These are phyloP conservation scores for Nannochloropsis salina DNA, from an alignment of 108 stramenopile genomes.

Conservation along the genomic window DNA sequence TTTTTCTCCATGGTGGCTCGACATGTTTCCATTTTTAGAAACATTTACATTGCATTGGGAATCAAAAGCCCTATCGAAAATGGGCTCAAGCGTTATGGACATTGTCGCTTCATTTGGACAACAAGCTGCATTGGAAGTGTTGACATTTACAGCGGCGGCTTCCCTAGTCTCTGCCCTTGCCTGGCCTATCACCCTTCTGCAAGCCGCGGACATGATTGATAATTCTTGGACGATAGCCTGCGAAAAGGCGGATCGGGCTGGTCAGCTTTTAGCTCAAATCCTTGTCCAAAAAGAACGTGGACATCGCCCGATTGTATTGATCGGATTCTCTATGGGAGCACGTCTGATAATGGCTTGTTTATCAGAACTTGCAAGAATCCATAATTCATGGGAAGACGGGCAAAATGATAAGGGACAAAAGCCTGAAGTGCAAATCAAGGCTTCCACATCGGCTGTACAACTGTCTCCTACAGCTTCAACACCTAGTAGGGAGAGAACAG, in stretches of 20 bases:
- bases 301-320: conserved; percentile 36
- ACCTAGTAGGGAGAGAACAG: not conserved
- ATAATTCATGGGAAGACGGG: conserved; percentile 40
- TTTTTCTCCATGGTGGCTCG: not conserved
- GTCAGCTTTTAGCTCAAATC: conserved; percentile 38
- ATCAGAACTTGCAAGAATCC: conserved; percentile 42
- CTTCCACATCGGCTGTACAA: not conserved
- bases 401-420: not conserved
- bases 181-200: conserved; percentile 37
- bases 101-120: not conserved
- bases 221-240: conserved; percentile 17
- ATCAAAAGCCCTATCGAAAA: not conserved
- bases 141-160: conserved; percentile 45
- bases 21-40: not conserved
- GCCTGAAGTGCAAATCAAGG: not conserved
- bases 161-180: conserved; percentile 31
- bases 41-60: not conserved
- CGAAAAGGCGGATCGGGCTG: conserved; percentile 44
- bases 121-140: conserved; percentile 24
- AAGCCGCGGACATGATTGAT: not conserved
- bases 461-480: not conserved
- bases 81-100: not conserved
- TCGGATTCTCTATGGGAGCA: conserved; percentile 38
- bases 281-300: conserved; percentile 42
- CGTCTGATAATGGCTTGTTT: conserved; percentile 44